Base-by-base conservation (phyloP, 805 yeast species). In the Saturnispora sekii region DNA sequence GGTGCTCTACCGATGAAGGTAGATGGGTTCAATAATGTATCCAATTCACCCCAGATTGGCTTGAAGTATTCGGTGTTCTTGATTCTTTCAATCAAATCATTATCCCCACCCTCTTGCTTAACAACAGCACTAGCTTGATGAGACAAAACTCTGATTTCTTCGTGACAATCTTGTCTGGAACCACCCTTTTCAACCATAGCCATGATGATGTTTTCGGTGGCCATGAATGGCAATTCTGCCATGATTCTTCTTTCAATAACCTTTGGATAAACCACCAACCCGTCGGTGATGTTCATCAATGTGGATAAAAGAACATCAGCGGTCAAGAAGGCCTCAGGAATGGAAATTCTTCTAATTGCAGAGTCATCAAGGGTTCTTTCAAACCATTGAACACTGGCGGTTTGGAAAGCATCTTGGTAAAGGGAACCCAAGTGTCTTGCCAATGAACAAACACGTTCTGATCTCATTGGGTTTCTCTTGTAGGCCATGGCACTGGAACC, bases 1-100 rank as follows among this genome's bases (percentile, higher is more conserved):
- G 97, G 97, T 45, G 98, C 98, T 67, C 98, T 85, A 57, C 98
- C 98, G 40, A 89, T 94, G 63, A 93, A 93, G 30, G 98, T 93
- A 16, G 82, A 69, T 51, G 98, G 97, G 57, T 90, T 89, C 58
- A 93, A 76, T 57, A 93, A 74, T 17, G 67, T 51, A 48, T 84
- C 96, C 60, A 93, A 74, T 41, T 93, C 87, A 47, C 60, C 67
- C 85, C 94, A 85, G 54, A 93, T 82, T 48, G 98, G 98, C 63
- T 77, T 69, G 70, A 89, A 89, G 71, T 86, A 89, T 48, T 73
- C 72, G 49, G 86, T 85, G 40, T 72, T 73, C 66, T 74, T 77
- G 57, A 89, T 72, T 65, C 97, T 78, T 65, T 89, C 93, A 54
- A 89, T 93, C 63, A 93, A 76, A 66, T 93, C 98, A 60, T 93